Base-by-base conservation (phyloP, 768 basidiomycete species). In the Auricularia heimuer region DNA sequence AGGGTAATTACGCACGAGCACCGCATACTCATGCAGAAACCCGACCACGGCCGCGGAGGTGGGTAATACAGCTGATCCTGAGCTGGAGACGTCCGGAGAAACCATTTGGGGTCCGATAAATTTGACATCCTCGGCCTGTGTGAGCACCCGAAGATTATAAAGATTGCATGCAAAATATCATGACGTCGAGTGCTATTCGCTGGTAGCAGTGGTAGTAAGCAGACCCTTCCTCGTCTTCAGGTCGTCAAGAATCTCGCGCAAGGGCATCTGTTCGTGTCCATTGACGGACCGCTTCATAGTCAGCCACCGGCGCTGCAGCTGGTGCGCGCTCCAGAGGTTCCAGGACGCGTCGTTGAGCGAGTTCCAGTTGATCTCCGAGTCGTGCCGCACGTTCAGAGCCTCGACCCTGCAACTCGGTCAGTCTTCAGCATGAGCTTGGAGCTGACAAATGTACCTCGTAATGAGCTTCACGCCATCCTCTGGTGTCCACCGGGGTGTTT, bases 341-440 rank as follows among this genome's bases (percentile, higher is more conserved):
- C 90, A 92, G 65, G 86, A 79, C 16, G 83, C 71, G 72, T 94
- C 91, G 1, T 83, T 77, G 11, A 93, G 77, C 18, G 81, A 80
- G 71, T 90, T 90, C 92, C 91, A 94, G 69, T 90, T 87, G 58
- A 94, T 88, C 71, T 93, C 92, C 35, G 84, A 87, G 69, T 94
- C 91, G 70, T 92, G 86, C 54, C 81, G 80, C 63, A 92, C 88
- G 65, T 86, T 81, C 60, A 92, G 73, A 0, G 88, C 85, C 70
- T 87, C 88, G 62, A 94, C 79, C 73, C 91, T 93, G 70, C 45
- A 62, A 6, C 56, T 54, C 6, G 16, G 51, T 35, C 39, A 39
- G 64, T 54, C 29, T 29, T 68, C 24, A 61, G 62, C 18, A 62
- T 7, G 39, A 42, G 34, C 21, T 21, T 63, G 44, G 42, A 42